phyloP scores from a whole-genome alignment of 2,329 filamentous ascomycete genomes.

The Penicillium sp. region DNA sequence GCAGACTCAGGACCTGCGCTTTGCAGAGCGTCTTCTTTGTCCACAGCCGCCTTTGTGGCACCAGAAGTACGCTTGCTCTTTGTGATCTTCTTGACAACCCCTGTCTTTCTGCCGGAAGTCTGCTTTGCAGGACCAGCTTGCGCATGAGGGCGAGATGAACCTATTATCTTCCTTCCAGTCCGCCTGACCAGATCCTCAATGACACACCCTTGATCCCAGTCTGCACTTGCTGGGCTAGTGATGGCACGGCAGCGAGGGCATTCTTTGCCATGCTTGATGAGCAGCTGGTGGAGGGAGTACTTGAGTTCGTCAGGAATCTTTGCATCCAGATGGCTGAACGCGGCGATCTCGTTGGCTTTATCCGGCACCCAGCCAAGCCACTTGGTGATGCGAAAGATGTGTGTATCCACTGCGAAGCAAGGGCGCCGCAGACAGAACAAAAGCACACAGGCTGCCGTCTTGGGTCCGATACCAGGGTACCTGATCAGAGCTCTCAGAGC shows the following conservation, averaged over 20 bases:
- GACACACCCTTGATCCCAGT: slow-evolving; percentile 66
- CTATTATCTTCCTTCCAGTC: slow-evolving; percentile 54
- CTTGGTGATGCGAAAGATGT: slow-evolving; percentile 65
- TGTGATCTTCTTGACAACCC: not conserved
- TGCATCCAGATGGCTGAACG: slow-evolving; percentile 64
- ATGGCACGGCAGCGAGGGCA: slow-evolving; percentile 64
- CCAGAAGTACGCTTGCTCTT: not conserved
- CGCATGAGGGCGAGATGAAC: not conserved
- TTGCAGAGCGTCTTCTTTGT: not conserved
- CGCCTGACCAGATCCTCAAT: slow-evolving; percentile 66
- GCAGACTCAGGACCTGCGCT: not conserved
- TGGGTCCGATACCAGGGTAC: slow-evolving; percentile 67
- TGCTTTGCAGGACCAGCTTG: not conserved
- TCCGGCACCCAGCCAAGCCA: slow-evolving; percentile 66
- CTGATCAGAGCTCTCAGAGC: slow-evolving; percentile 61
- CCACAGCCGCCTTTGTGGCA: not conserved
- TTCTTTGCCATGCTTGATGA: slow-evolving; percentile 65
- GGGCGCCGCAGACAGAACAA: slow-evolving; percentile 67
- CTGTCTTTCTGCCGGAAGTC: slow-evolving; percentile 10
- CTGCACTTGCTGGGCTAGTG: slow-evolving; percentile 62
- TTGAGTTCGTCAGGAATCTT: slow-evolving; percentile 65
- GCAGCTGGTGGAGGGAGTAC: slow-evolving; percentile 64
- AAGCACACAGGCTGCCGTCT: slow-evolving; percentile 67
- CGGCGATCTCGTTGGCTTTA: slow-evolving; percentile 51
- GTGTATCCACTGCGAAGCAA: slow-evolving; percentile 68